phyloP scores from a whole-genome alignment of 2,329 filamentous ascomycete species.

The Macrophomina tecta region DNA sequence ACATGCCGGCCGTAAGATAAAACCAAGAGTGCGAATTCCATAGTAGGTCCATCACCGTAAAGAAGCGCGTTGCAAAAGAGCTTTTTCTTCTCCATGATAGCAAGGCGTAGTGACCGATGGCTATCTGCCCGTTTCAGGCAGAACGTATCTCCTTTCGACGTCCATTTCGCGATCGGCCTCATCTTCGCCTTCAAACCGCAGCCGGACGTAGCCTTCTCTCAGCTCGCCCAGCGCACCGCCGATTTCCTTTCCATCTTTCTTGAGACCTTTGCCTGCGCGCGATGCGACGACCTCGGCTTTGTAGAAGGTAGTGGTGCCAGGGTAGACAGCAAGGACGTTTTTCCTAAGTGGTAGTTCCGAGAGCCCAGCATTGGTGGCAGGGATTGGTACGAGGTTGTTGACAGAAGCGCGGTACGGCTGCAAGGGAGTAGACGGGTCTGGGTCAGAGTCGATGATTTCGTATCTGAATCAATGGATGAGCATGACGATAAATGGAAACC shows the following conservation, averaged over 20 bases:
- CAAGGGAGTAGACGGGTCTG: constrained; percentile 46
- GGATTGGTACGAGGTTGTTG: constrained; percentile 53
- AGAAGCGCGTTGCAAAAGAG: not conserved
- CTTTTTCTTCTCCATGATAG: not conserved
- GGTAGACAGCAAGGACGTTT: constrained; percentile 58
- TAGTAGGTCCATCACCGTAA: not conserved
- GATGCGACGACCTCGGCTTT: constrained; percentile 55
- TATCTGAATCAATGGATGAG: constrained; percentile 38
- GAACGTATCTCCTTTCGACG: constrained; percentile 58
- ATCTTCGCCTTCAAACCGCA: constrained; percentile 58
- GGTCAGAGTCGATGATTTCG: constrained; percentile 59
- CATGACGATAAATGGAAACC: too few relatives aligned
- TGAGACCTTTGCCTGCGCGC: constrained; percentile 48
- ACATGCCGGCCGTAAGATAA: constrained; percentile 24
- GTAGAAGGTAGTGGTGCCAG: constrained; percentile 61
- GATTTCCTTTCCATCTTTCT: constrained; percentile 34
- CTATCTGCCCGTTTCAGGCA: constrained; percentile 42
- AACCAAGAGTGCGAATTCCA: not conserved
- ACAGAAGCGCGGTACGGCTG: constrained; percentile 54
- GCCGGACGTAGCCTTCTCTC: constrained; percentile 44
- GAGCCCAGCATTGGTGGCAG: constrained; percentile 47
- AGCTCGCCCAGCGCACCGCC: constrained; percentile 28
- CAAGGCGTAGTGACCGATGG: not conserved
- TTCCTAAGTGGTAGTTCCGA: constrained; percentile 49
- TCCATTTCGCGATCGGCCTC: constrained; percentile 52